Conservation (phyloP, 176 grass and related monocot genomes). For the Elaeis guineensis region DNA sequence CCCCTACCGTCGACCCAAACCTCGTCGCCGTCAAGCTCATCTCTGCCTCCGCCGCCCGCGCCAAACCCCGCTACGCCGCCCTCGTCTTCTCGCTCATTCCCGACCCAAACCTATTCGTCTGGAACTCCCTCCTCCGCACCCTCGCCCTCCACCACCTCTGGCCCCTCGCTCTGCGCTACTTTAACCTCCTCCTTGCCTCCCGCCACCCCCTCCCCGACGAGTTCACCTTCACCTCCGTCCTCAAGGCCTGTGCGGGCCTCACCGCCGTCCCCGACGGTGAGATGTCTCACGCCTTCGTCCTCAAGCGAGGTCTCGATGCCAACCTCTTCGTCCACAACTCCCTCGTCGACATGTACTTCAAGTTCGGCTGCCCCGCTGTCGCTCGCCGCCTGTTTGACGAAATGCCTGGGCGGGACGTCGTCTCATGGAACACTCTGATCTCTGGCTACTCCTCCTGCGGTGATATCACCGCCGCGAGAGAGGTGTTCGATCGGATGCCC, state of each 20-base stretch:
- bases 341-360: slow-evolving; percentile 19
- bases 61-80: slow-evolving; percentile 10
- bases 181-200: slow-evolving; percentile 1
- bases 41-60: slow-evolving; percentile 3
- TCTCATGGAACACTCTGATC: slow-evolving; percentile 45
- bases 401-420: slow-evolving; percentile 32
- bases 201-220: slow-evolving; percentile 3
- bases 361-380: slow-evolving; percentile 1
- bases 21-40: slow-evolving; percentile 22
- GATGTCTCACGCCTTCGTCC: slow-evolving; percentile 3
- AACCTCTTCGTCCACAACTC: slow-evolving; percentile 15
- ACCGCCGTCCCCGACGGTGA: not conserved
- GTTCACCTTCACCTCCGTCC: slow-evolving; percentile 19
- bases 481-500: slow-evolving; percentile 28
- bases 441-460: slow-evolving; percentile 21
- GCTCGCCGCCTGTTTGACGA: slow-evolving; percentile 34
- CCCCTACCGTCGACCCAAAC: slow-evolving; percentile 7
- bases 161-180: slow-evolving; percentile 7
- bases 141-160: slow-evolving; percentile 14
- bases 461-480: slow-evolving; percentile 22
- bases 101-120: slow-evolving; percentile 8
- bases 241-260: slow-evolving; percentile 8
- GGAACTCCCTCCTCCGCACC: slow-evolving; percentile 15
- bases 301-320: slow-evolving; percentile 3
- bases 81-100: slow-evolving; percentile 4